Evolutionary conservation across 2,329 filamentous ascomycete species (phyloP).

Genomic region (Fonsecaea multimorphosa): DNA sequence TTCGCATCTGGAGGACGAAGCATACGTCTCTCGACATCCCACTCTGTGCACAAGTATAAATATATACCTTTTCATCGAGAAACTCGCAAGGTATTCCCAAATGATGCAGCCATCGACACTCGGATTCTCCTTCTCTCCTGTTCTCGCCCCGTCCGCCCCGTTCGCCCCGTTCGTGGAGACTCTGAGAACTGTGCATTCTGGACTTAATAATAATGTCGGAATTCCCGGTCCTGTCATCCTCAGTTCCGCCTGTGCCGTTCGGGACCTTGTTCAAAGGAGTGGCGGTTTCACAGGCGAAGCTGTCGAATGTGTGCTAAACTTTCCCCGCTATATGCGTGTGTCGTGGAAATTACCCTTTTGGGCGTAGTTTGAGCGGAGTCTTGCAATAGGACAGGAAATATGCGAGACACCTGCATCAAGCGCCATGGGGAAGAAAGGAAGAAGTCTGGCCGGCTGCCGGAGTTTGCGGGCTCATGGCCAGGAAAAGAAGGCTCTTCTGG

Average conservation of each 20-base stretch:
- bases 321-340: background rate
- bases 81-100: background rate
- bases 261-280: background rate
- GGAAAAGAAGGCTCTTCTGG: background rate
- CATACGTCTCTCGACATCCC: background rate
- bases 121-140: background rate
- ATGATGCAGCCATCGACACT: background rate
- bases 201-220: background rate
- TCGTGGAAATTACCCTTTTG: background rate
- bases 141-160: background rate
- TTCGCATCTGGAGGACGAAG: background rate
- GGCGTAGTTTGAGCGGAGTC: background rate
- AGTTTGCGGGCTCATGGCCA: background rate
- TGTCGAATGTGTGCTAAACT: background rate
- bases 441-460: background rate
- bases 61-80: background rate
- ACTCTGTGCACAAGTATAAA: background rate
- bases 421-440: background rate
- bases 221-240: background rate
- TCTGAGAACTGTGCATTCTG: background rate
- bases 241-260: background rate
- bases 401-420: background rate
- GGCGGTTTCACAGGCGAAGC: background rate
- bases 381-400: background rate
- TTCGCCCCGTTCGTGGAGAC: background rate